A percentile compares a stretch with the other conserved stretches of the same genome.
Evolutionary conservation across 192 early-diverging fungal genomes (phyloP).

Genomic region (Coemansia sp.): DNA sequence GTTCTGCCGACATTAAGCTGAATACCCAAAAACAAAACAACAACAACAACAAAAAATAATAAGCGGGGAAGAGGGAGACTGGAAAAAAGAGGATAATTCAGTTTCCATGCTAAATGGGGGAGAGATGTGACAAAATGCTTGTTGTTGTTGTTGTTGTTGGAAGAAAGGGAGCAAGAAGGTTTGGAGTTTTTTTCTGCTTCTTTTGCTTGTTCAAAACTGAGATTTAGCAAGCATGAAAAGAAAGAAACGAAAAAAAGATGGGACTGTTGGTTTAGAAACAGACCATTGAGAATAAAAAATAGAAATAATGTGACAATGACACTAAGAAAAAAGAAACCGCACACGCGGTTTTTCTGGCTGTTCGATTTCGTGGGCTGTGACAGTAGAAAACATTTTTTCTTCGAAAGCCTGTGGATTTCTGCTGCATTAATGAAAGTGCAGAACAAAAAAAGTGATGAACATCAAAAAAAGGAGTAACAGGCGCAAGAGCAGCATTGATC

Average conservation of each 20-base stretch:
- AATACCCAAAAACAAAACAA: slow-evolving; percentile 7
- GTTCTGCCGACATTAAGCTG: not conserved
- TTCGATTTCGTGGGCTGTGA: not conserved
- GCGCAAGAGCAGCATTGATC: too few relatives aligned
- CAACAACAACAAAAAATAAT: slow-evolving; percentile 10
- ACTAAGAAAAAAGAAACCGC: not conserved
- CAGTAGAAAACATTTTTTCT: not conserved
- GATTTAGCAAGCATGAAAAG: too few relatives aligned
- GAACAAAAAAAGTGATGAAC: too few relatives aligned
- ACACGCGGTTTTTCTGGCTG: not conserved
- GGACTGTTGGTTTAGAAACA: too few relatives aligned
- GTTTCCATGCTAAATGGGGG: slow-evolving; percentile 3
- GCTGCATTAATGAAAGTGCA: too few relatives aligned
- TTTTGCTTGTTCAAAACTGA: too few relatives aligned
- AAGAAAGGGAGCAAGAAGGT: too few relatives aligned
- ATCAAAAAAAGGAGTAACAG: too few relatives aligned
- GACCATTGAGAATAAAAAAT: not conserved
- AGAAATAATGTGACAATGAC: not conserved
- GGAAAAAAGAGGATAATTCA: not conserved
- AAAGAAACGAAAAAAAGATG: too few relatives aligned
- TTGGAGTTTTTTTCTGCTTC: too few relatives aligned
- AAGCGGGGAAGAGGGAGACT: slow-evolving; percentile 4
- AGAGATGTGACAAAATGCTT: slow-evolving; percentile 4
- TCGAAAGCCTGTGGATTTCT: too few relatives aligned
- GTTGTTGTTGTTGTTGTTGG: not conserved